Base-by-base conservation (phyloP, 257 asterid genomes). In the Verbascum thapsus region DNA sequence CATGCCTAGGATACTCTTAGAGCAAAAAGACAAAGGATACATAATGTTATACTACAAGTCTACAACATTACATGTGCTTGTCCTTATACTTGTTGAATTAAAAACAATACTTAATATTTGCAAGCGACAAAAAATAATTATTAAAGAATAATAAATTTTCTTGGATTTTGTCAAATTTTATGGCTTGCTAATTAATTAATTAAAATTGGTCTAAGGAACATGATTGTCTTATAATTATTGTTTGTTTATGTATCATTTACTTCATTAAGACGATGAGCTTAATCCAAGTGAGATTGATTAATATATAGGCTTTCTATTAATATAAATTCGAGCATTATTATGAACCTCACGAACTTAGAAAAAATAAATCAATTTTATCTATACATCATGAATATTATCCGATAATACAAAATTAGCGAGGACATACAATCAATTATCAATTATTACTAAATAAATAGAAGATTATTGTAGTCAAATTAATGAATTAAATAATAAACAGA, bases 21-120 rank as follows among this genome's bases (percentile, higher is more conserved):
- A 8, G 7, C 30, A 38, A 34, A 9, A 23, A 34, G 32, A 55
- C 61, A 37, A n/a, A 57, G 32, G 34, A 57, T 53, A 40, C 18
- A 53, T 15, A 11, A 53, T 13, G 5, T 16, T 53, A 12, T 7
- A 8, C 7, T 40, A 39, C 37, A 37, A 39, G 7, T 50, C 18
- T 61, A 26, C 39, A 22, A 49, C 68, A 67, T 67, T 57, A 20
- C 59, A 34, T n/a, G 66, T 57, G 62, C 60, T 52, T 47, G 20
- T 38, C 26, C 56, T 4, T 23, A 13, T 30, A 23, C 43, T 17
- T 57, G 10, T 23, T 39, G 17, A 12, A n/a, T 22, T 11, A 22
- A 10, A 50, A 40, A 16, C 5, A 16, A 37, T 7, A 19, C 37
- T 19, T 50, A 12, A 38, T 26, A 23, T 13, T 22, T 44, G 37